Percentiles rank a stretch among this genome's conserved stretches.
These are phyloP conservation scores for Glarea lozoyensis DNA, from an alignment of 495 filamentous ascomycete species.

Conservation along the genomic window DNA sequence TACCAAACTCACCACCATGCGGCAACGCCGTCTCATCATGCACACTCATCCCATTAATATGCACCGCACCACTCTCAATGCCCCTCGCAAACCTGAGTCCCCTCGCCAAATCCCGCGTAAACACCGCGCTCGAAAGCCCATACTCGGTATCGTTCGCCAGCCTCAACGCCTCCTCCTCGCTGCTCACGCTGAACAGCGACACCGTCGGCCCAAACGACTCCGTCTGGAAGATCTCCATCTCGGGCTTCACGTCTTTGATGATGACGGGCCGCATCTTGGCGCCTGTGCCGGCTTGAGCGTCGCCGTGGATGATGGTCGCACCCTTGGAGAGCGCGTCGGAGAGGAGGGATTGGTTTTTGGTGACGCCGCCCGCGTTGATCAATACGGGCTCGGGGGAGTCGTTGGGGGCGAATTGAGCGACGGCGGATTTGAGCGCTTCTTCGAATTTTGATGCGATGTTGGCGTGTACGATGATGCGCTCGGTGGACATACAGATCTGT, in stretches of 20 bases:
- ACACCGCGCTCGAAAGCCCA: slow-evolving; percentile 78
- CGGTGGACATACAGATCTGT: slow-evolving; percentile 90
- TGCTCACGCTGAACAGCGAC: slow-evolving; percentile 43
- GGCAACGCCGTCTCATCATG: slow-evolving; percentile 76
- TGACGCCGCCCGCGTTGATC: slow-evolving; percentile 48
- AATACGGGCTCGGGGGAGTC: slow-evolving; percentile 47
- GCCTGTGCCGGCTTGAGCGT: slow-evolving; percentile 34
- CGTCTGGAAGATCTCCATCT: slow-evolving; percentile 74
- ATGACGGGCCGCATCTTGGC: slow-evolving; percentile 63
- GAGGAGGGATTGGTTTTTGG: slow-evolving; percentile 61
- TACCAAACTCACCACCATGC: slow-evolving; percentile 49
- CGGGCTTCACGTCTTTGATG: slow-evolving; percentile 56
- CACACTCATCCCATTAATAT: slow-evolving; percentile 79
- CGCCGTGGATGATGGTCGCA: slow-evolving; percentile 55
- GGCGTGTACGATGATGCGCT: slow-evolving; percentile 76
- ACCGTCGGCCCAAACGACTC: slow-evolving; percentile 83
- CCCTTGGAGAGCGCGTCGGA: slow-evolving; percentile 59
- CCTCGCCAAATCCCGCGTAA: slow-evolving; percentile 68
- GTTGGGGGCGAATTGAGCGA: slow-evolving; percentile 37
- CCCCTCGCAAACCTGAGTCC: slow-evolving; percentile 66
- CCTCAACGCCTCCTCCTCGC: slow-evolving; percentile 59
- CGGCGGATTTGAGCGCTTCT: slow-evolving; percentile 37
- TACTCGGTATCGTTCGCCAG: slow-evolving; percentile 80
- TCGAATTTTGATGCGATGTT: slow-evolving; percentile 58
- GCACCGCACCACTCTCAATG: slow-evolving; percentile 77